These are phyloP conservation scores for Mycena latifolia DNA, from an alignment of 768 basidiomycete species.

Conservation along the genomic window DNA sequence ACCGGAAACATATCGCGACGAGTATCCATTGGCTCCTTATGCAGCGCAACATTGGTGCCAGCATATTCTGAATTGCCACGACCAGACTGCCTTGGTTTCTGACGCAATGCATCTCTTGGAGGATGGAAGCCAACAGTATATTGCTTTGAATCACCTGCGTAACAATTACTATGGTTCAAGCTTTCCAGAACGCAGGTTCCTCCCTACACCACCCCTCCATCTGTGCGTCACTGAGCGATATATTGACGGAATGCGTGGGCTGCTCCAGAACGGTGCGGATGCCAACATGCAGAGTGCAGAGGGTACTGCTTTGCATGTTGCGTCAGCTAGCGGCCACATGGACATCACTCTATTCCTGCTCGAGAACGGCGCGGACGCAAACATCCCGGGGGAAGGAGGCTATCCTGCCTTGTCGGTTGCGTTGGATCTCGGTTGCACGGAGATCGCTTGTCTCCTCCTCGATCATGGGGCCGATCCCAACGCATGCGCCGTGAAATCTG, in stretches of 20 bases:
- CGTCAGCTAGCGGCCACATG: neutral
- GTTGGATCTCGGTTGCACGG: neutral
- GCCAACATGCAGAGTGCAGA: neutral
- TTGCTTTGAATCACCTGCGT: neutral
- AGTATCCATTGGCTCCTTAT: slow-evolving; percentile 1
- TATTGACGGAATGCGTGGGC: neutral
- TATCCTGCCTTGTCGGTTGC: neutral
- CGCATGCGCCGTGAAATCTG: too few species aligned
- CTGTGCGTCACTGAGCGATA: slow-evolving; percentile 2
- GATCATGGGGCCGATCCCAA: too few species aligned
- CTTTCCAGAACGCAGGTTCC: too few species aligned
- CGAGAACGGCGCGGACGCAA: slow-evolving; percentile 11
- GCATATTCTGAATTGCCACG: slow-evolving; percentile 8
- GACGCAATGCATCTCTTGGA: too few species aligned
- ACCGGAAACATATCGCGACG: neutral
- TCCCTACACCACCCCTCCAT: neutral
- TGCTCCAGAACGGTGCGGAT: neutral
- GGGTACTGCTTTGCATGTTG: neutral
- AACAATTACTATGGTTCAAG: too few species aligned
- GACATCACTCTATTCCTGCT: neutral
- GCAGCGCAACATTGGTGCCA: slow-evolving; percentile 9
- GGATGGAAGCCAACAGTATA: slow-evolving; percentile 3
- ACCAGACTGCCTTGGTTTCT: neutral
- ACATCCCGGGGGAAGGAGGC: neutral
- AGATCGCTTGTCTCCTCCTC: neutral